Evolutionary conservation across 169 alveolate species (phyloP).

Genomic region (Plasmodium knowlesi): DNA sequence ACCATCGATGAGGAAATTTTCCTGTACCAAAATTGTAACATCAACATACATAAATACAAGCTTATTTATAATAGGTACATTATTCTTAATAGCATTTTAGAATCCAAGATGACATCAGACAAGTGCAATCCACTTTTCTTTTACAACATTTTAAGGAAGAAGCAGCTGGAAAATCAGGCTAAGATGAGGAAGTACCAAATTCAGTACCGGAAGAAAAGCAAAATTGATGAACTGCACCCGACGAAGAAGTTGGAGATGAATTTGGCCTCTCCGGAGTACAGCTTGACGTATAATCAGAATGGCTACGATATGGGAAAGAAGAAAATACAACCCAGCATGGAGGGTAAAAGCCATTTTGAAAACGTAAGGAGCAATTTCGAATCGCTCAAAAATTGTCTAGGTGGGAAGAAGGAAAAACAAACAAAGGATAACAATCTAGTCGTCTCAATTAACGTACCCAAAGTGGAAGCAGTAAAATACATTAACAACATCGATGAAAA

Average conservation of each 20-base stretch:
- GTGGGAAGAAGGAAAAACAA: not conserved
- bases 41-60: conserved; percentile 67
- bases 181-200: conserved; percentile 56
- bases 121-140: conserved; percentile 63
- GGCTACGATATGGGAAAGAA: not conserved
- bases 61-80: conserved; percentile 54
- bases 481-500: conserved; percentile 73
- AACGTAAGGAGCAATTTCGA: not conserved
- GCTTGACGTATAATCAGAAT: not conserved
- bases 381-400: not conserved
- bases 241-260: not conserved
- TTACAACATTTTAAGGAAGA: conserved; percentile 60
- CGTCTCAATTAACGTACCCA: conserved; percentile 58
- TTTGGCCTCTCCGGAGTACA: not conserved
- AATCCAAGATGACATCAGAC: conserved; percentile 10
- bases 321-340: not conserved
- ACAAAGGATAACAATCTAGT: not conserved
- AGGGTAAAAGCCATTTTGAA: not conserved
- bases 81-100: conserved; percentile 54
- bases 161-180: conserved; percentile 57
- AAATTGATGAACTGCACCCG: not conserved
- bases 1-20: conserved; percentile 74
- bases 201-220: conserved; percentile 14
- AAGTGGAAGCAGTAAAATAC: conserved; percentile 68
- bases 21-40: conserved; percentile 69